Evolutionary conservation across 805 yeast genomes (phyloP).

Genomic region (Ascoidea asiatica): DNA sequence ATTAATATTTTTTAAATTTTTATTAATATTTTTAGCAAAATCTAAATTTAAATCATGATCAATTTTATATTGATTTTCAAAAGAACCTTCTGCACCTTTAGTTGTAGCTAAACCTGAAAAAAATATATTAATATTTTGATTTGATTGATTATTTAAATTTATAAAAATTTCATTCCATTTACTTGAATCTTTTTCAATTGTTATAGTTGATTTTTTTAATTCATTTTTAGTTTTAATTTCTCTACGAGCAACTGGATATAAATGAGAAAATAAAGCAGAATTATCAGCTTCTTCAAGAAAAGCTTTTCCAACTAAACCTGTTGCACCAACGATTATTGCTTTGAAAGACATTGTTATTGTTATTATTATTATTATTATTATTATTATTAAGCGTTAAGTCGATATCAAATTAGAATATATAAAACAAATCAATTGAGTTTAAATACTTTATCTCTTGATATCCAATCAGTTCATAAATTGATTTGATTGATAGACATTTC

Average conservation of each 20-base stretch:
- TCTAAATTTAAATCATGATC: conserved; percentile 63
- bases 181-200: conserved; percentile 30
- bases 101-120: conserved; percentile 72
- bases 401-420: no score
- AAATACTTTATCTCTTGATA: no score
- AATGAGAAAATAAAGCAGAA: conserved; percentile 21
- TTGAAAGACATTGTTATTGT: no score
- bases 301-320: conserved; percentile 62
- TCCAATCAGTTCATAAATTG: no score
- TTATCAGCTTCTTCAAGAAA: conserved; percentile 33
- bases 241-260: conserved; percentile 41
- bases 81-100: conserved; percentile 54
- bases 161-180: conserved; percentile 35
- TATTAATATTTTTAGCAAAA: conserved; percentile 63
- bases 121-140: conserved; percentile 25
- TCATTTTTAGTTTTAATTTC: conserved; percentile 5
- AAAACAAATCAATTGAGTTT: no score
- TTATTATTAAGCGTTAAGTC: no score
- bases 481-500: no score
- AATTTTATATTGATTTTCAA: conserved; percentile 54
- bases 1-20: conserved; percentile 47
- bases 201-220: conserved; percentile 19
- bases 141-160: conserved; percentile 11
- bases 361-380: no score
- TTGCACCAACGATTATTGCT: conserved; percentile 48